A percentile compares a stretch with the other conserved stretches of the same genome.
These are phyloP conservation scores for Theileria parva DNA, from an alignment of 169 alveolate species.

Conservation along the genomic window DNA sequence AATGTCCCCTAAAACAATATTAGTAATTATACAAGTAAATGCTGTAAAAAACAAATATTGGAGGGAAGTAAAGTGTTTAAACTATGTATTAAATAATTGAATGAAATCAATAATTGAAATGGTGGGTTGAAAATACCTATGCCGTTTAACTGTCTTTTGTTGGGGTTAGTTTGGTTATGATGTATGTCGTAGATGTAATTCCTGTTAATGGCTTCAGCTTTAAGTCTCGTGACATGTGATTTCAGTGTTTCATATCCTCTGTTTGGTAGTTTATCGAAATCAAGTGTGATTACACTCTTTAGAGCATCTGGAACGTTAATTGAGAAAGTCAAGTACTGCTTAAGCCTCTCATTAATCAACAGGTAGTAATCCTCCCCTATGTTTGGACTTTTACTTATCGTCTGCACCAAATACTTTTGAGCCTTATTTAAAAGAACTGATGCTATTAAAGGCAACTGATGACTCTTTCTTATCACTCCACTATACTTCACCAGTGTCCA, in stretches of 20 bases:
- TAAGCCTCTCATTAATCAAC: conserved; percentile 48
- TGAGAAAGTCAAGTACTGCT: conserved; percentile 64
- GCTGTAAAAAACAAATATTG: no score
- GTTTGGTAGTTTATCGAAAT: conserved; percentile 42
- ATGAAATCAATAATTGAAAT: no score
- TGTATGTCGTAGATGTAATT: conserved; percentile 32
- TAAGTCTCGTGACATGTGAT: conserved; percentile 52
- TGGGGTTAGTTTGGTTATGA: conserved; percentile 11
- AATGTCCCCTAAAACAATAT: conserved; percentile 4
- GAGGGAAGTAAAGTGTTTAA: no score
- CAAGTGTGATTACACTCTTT: conserved; percentile 47
- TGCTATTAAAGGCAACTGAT: conserved; percentile 71
- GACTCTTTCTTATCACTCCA: conserved; percentile 71
- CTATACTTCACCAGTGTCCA: conserved; percentile 77
- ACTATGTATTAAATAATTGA: no score
- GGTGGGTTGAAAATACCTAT: conserved; percentile 8
- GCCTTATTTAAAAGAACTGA: conserved; percentile 71
- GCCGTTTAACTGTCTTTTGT: not conserved
- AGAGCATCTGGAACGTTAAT: conserved; percentile 48
- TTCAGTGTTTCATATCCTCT: conserved; percentile 54
- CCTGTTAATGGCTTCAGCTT: conserved; percentile 60
- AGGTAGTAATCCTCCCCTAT: conserved; percentile 56
- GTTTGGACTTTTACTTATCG: conserved; percentile 21
- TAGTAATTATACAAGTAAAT: no score
- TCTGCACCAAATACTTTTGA: conserved; percentile 51